Percentiles rank a stretch among this genome's conserved stretches.
phyloP scores from a whole-genome alignment of 140 eudicot species.

The Anethum foeniculum region DNA sequence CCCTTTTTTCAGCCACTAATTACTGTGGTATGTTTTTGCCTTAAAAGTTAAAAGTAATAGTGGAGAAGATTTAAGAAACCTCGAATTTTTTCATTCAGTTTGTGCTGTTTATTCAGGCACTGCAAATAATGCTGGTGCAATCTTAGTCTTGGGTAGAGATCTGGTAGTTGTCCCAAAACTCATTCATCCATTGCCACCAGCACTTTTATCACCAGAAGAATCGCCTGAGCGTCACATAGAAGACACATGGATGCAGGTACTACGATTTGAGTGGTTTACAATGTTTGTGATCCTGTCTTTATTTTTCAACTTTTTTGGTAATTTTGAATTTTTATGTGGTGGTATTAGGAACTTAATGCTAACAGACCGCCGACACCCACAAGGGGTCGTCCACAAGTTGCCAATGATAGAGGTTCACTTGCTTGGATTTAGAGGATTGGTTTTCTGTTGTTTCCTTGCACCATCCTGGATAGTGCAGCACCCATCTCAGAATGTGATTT shows the following conservation, averaged over 20 bases:
- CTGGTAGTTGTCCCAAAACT: slow-evolving; percentile 93
- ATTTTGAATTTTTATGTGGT: background rate
- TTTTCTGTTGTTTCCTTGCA: slow-evolving; percentile 14
- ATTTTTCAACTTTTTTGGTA: background rate
- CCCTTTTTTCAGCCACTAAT: slow-evolving; percentile 95
- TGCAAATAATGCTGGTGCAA: slow-evolving; percentile 94
- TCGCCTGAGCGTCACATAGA: slow-evolving; percentile 85
- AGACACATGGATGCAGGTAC: slow-evolving; percentile 99
- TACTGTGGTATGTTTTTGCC: slow-evolving; percentile 61
- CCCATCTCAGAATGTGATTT: slow-evolving; percentile 26
- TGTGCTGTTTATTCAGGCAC: slow-evolving; percentile 48
- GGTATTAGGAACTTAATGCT: slow-evolving; percentile 78
- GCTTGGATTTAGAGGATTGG: slow-evolving; percentile 55
- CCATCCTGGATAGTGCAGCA: slow-evolving; percentile 28
- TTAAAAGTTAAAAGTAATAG: background rate
- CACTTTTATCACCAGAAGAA: slow-evolving; percentile 71
- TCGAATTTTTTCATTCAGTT: background rate
- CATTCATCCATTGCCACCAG: slow-evolving; percentile 94
- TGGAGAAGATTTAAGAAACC: background rate
- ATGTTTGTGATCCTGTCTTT: background rate
- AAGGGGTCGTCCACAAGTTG: slow-evolving; percentile 95
- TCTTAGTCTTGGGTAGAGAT: slow-evolving; percentile 85
- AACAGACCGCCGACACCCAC: slow-evolving; percentile 97
- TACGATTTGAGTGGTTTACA: background rate
- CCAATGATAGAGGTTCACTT: slow-evolving; percentile 81